phyloP scores from a whole-genome alignment of 768 basidiomycete genomes.

The Tricholoma hemisulphureum region DNA sequence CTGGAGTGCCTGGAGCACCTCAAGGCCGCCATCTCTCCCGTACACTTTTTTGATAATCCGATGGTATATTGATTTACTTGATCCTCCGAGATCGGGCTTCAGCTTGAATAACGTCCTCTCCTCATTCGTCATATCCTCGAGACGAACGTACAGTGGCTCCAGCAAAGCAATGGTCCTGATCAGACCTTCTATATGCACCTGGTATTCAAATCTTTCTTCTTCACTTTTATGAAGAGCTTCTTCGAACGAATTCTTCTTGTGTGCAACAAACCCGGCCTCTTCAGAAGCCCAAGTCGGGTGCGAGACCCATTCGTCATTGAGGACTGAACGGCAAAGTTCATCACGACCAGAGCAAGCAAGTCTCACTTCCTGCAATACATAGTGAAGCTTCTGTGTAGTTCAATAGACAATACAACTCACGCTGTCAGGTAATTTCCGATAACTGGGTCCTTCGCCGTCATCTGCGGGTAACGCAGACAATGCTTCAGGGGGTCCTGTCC shows the following conservation, averaged over 20 bases:
- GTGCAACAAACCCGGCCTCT: constrained; percentile 88
- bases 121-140: constrained; percentile 86
- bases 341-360: constrained; percentile 94
- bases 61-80: constrained; percentile 84
- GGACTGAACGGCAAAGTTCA: constrained; percentile 89
- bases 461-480: constrained; percentile 76
- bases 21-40: constrained; percentile 70
- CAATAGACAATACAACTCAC: constrained; percentile 50
- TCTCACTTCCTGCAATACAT: constrained; percentile 66
- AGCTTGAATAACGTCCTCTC: constrained; percentile 81
- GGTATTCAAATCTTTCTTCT: constrained; percentile 97
- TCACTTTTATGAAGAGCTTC: constrained; percentile 96
- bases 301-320: constrained; percentile 98
- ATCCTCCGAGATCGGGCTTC: constrained; percentile 85
- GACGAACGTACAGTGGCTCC: constrained; percentile 80
- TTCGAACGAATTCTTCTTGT: constrained; percentile 97
- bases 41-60: constrained; percentile 94
- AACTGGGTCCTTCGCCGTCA: constrained; percentile 90
- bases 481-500: constrained; percentile 74
- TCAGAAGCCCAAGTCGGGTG: constrained; percentile 99
- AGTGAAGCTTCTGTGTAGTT: constrained; percentile 6
- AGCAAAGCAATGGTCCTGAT: constrained; percentile 86
- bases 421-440: constrained; percentile 82
- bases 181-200: constrained; percentile 91
- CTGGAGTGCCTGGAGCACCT: constrained; percentile 84